Evolutionary conservation across 306 rosid species (phyloP), one percentile per base, ranked within the genome.

Genomic region (Cucumis cinereus): DNA sequence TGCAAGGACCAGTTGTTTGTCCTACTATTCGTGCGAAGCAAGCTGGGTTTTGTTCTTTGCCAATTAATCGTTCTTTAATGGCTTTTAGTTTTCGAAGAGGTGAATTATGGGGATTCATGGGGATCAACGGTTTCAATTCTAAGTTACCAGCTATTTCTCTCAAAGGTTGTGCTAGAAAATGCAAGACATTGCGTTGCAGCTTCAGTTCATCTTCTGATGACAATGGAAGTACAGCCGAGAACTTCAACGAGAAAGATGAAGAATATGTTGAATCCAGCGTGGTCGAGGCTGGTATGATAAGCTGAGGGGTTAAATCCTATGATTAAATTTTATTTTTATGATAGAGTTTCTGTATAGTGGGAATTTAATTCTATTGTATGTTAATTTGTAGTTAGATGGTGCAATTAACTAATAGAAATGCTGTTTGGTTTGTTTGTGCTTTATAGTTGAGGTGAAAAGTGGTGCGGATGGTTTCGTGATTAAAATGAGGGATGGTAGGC

Each of bases 401-500:
- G 23, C 61, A 22, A 49, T 78, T 40, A 26, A 47, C 22, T 74
- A 19, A 77, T 80, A 9, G 24, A 79, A 74, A 20, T 77, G 8
- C 45, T 7, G 22, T 55, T 73, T 81, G 64, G 23, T 76, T 80
- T 41, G 84, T 76, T 70, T 64, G 67, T 85, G 58, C 70, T 56
- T 68, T 83, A 56, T 68, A 94, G 99, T 94, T 85, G 99, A 94
- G 91, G 99, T 94, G 90, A 94, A 89, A 90, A 94, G 99, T 81
- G 99, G 96, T 70, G 82, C 83, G 17, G 99, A 92, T 80, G 99
- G 97, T 78, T 94, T 94, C 85, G 81, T 90, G 85, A 85, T 94
- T 84, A 94, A 89, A 85, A 94, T 94, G 99, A 89, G 99, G 86
- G 96, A 94, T 58, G 99, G 99, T 33, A 90, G 93, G 80, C 92